Base-by-base conservation (phyloP, 108 stramenopile genomes). In the Stephanodiscus triporus region DNA sequence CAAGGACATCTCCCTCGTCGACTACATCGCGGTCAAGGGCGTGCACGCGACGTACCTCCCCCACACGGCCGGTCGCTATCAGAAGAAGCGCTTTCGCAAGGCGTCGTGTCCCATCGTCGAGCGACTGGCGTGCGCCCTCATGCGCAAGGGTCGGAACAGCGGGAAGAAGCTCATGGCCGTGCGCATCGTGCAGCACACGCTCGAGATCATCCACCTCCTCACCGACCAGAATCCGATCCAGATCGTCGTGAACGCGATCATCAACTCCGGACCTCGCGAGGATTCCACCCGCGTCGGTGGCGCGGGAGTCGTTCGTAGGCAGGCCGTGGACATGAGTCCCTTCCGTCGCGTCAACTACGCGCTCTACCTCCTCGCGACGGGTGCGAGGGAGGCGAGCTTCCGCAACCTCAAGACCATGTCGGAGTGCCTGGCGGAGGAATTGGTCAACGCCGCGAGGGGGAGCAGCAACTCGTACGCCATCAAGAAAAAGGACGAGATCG, bases 401-500 rank as follows among this genome's bases (percentile, higher is more conserved):
- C 94, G 99, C 72, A 99, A 99, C 96, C 87, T 99, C 75, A 99
- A 99, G 96, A 97, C 99, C 82, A 97, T 98, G 95, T 93, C 97
- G 47, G 98, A 99, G 91, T 99, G 98, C 80, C 86, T 99, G 76
- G 99, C 98, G 32, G 99, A 99, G 72, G 99, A 99, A 86, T 87
- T 99, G 77, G 98, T 99, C 90, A 99, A 99, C 82, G 98, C 98
- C 38, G 98, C 99, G 24, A 89, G 98, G 76, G 98, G 99, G 64
- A 97, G 97, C 57, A 97, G 96, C 81, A 99, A 99, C 98, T 94
- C 91, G 36, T 99, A 98, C 78, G 99, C 99, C 74, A 99, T 99
- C 93, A 99, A 99, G 98, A 99, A 99, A 91, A 99, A 99, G 97
- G 99, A 99, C 84, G 99, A 99, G 85, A 98, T 99, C 77, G 98